Evolutionary conservation across 2,329 filamentous ascomycete genomes (phyloP).

Genomic region (Phaeomoniella chlamydospora): DNA sequence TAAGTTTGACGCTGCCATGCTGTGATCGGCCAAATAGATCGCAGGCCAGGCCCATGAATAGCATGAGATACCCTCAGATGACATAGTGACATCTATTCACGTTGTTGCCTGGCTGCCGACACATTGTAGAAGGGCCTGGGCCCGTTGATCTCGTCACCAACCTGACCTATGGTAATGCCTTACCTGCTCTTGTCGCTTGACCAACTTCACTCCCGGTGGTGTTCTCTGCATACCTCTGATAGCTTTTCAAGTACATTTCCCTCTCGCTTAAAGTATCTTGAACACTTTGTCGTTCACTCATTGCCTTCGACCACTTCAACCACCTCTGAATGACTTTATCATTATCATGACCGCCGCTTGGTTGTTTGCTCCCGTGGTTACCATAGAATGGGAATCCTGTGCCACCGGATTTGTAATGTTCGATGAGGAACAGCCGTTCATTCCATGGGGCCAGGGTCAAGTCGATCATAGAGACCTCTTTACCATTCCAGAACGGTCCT

Average conservation of each 20-base stretch:
- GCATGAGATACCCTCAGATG: too few relatives aligned
- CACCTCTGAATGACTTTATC: slow-evolving; percentile 49
- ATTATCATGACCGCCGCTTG: slow-evolving; percentile 24
- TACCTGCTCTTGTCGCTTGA: slow-evolving; percentile 48
- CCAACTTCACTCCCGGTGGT: slow-evolving; percentile 47
- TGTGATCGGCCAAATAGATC: too few relatives aligned
- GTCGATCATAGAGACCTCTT: slow-evolving; percentile 52
- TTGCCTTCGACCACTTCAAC: slow-evolving; percentile 47
- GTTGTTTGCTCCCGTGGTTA: slow-evolving; percentile 19
- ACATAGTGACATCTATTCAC: too few relatives aligned
- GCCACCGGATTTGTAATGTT: slow-evolving; percentile 53
- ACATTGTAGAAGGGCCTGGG: too few relatives aligned
- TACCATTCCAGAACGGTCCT: slow-evolving; percentile 56
- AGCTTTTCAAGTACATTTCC: slow-evolving; percentile 55
- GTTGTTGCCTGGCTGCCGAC: too few relatives aligned
- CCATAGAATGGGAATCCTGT: slow-evolving; percentile 34
- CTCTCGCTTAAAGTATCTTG: slow-evolving; percentile 53
- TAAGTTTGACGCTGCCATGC: too few relatives aligned
- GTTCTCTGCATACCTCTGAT: slow-evolving; percentile 52
- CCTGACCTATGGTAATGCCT: slow-evolving; percentile 41
- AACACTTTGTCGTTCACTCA: slow-evolving; percentile 47
- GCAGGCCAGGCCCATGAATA: too few relatives aligned
- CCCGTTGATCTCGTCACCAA: too few relatives aligned
- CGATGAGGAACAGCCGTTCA: slow-evolving; percentile 55
- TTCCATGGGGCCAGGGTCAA: slow-evolving; percentile 61